Evolutionary conservation across 768 basidiomycete species (phyloP).

Genomic region (Calvatia gigantea): DNA sequence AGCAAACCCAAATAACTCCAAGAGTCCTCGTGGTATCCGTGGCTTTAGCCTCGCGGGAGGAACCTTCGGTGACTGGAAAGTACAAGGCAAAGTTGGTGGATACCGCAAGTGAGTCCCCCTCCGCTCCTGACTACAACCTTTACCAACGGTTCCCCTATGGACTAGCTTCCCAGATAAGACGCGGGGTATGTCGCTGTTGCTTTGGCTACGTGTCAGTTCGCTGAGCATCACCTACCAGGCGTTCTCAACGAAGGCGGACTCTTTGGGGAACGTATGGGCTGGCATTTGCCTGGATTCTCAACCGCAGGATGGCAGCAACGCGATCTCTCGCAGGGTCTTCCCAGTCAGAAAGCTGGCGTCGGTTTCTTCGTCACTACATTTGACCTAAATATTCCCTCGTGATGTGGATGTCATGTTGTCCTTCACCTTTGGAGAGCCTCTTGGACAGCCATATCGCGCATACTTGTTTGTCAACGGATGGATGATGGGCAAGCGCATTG

Average conservation of each 20-base stretch:
- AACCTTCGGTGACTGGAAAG: constrained; percentile 60
- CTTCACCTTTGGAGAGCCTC: constrained; percentile 62
- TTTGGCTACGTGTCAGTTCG: background rate
- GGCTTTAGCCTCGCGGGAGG: constrained; percentile 70
- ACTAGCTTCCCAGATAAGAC: constrained; percentile 72
- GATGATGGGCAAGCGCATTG: constrained; percentile 85
- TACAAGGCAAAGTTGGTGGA: constrained; percentile 76
- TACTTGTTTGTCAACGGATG: constrained; percentile 82
- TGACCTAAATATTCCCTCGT: constrained; percentile 50
- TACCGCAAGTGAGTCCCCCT: constrained; percentile 48
- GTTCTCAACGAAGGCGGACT: constrained; percentile 72
- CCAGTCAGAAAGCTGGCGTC: constrained; percentile 56
- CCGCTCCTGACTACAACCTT: background rate
- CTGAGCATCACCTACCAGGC: constrained; percentile 24
- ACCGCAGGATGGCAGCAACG: constrained; percentile 57
- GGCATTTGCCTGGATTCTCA: constrained; percentile 74
- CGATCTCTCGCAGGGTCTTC: constrained; percentile 56
- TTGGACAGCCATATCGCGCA: constrained; percentile 65
- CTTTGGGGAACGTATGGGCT: constrained; percentile 66
- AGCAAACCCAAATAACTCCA: constrained; percentile 51
- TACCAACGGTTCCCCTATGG: background rate
- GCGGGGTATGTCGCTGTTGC: constrained; percentile 31
- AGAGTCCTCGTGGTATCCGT: constrained; percentile 74
- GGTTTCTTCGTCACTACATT: constrained; percentile 84
- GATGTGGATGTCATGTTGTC: constrained; percentile 68